phyloP scores from a whole-genome alignment of 1,284 basidiomycete genomes.

The Malassezia vespertilionis region DNA sequence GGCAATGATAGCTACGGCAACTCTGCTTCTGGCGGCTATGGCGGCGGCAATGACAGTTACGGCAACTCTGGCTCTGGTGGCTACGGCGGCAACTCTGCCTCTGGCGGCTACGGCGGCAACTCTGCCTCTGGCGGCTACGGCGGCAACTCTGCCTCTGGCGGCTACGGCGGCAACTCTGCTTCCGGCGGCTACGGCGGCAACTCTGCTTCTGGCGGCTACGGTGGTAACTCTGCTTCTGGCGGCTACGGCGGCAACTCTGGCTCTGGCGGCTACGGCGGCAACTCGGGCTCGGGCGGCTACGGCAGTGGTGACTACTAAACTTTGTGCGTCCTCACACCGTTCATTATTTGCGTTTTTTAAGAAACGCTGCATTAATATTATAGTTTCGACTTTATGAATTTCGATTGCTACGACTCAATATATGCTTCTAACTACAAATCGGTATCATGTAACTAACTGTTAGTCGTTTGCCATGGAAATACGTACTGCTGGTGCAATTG shows the following conservation, averaged over 20 bases:
- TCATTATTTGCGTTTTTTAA: no score
- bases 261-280: slow-evolving; percentile 1
- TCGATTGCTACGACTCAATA: no score
- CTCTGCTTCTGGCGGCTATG: slow-evolving; percentile 15
- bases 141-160: slow-evolving; percentile 16
- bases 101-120: slow-evolving; percentile 15
- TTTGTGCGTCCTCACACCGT: no score
- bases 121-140: slow-evolving; percentile 8
- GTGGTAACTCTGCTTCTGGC: background rate
- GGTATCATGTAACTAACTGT: background rate
- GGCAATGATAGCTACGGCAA: slow-evolving; percentile 4
- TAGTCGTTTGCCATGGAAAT: background rate
- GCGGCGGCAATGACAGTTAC: slow-evolving; percentile 15
- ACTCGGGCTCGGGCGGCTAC: background rate
- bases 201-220: slow-evolving; percentile 1
- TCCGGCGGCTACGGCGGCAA: slow-evolving; percentile 7
- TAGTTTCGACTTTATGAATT: no score
- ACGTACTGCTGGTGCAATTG: slow-evolving; percentile 12
- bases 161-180: slow-evolving; percentile 13
- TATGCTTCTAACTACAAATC: no score
- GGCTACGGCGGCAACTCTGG: slow-evolving; percentile 1
- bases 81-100: slow-evolving; percentile 12
- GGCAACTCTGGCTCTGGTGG: slow-evolving; percentile 1
- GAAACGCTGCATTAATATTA: no score
- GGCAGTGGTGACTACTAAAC: background rate